These are phyloP conservation scores for Eleusine indica DNA, from an alignment of 176 grass and related monocot species.

Conservation along the genomic window DNA sequence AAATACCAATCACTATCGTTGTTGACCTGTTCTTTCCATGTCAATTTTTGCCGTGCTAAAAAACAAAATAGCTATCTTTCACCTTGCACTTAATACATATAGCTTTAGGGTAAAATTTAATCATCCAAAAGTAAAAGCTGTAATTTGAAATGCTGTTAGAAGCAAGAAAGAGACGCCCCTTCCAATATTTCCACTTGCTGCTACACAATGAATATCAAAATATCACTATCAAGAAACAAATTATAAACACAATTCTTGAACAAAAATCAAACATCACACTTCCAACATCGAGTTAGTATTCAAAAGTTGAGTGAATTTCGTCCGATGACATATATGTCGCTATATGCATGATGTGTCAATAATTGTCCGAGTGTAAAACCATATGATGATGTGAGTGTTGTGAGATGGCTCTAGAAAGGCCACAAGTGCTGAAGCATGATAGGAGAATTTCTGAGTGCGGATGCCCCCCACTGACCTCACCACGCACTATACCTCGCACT, in stretches of 20 bases:
- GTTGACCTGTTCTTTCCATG: neutral
- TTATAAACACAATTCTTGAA: neutral
- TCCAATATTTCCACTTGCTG: neutral
- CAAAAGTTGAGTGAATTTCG: neutral
- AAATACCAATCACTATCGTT: neutral
- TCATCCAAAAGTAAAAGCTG: neutral
- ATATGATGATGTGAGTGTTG: neutral
- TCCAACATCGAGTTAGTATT: neutral
- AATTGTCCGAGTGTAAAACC: neutral
- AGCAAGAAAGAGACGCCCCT: neutral
- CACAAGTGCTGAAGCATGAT: constrained; percentile 26
- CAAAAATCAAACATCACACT: neutral
- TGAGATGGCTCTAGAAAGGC: constrained; percentile 25
- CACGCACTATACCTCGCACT: constrained; percentile 9
- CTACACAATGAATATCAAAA: neutral
- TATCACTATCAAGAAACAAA: neutral
- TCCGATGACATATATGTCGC: neutral
- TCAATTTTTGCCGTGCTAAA: neutral
- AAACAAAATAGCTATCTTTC: neutral
- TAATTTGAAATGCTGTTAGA: neutral
- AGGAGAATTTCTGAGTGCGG: constrained; percentile 31
- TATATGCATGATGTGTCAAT: neutral
- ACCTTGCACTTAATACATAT: neutral
- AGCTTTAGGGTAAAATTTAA: neutral
- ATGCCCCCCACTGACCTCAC: constrained; percentile 43